Conservation (phyloP, 2,329 filamentous ascomycete genomes). For the Clarireedia sp. region DNA sequence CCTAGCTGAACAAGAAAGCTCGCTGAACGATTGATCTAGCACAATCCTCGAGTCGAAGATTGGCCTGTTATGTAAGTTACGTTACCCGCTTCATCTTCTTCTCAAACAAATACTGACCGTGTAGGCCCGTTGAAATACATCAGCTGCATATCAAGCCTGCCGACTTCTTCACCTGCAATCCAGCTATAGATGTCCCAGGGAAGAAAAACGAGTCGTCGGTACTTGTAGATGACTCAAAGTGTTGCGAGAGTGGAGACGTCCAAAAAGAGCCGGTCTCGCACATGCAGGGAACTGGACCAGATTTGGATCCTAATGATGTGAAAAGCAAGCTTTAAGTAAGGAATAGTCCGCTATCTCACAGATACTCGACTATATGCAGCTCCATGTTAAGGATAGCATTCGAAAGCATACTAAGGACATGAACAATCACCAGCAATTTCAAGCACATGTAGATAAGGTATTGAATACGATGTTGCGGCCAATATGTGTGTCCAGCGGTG, state of each 20-base stretch:
- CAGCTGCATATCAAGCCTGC: conserved; percentile 58
- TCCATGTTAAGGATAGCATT: no score
- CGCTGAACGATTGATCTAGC: conserved; percentile 28
- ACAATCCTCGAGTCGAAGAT: conserved; percentile 81
- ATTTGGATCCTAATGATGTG: conserved; percentile 15
- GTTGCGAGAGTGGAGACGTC: conserved; percentile 18
- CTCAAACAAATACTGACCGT: conserved; percentile 30
- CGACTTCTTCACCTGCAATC: conserved; percentile 41
- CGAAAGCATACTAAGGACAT: no score
- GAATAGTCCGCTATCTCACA: no score
- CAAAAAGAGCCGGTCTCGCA: conserved; percentile 15
- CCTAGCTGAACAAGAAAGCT: background rate
- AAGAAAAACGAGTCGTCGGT: conserved; percentile 41
- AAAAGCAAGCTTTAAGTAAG: background rate
- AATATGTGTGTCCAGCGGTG: background rate
- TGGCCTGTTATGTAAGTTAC: conserved; percentile 56
- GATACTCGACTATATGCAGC: no score
- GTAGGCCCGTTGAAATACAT: conserved; percentile 65
- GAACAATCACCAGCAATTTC: no score
- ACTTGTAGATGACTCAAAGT: conserved; percentile 12
- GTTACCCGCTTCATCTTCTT: conserved; percentile 16
- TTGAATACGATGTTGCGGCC: no score
- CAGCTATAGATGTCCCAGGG: conserved; percentile 53
- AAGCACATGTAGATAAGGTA: no score
- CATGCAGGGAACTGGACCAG: conserved; percentile 18